phyloP scores from a whole-genome alignment of 768 basidiomycete genomes.

The Trametes elegans region DNA sequence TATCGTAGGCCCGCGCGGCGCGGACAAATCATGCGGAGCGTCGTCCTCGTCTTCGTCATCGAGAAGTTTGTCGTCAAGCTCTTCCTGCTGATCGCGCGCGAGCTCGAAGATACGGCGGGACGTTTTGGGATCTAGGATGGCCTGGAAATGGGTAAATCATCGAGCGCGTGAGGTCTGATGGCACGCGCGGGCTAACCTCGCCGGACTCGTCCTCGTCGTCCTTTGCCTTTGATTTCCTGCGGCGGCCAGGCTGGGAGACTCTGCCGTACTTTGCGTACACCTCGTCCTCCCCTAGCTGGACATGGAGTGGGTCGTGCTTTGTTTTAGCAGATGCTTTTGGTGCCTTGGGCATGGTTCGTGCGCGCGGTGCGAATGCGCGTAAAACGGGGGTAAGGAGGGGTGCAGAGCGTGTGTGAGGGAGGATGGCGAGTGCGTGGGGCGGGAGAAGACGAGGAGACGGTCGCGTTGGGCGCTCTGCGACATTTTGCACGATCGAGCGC shows the following conservation, averaged over 20 bases:
- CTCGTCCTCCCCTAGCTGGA: conserved; percentile 82
- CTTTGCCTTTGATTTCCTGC: conserved; percentile 57
- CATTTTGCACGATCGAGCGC: conserved; percentile 5
- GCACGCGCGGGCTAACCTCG: conserved; percentile 37
- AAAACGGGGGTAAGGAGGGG: conserved; percentile 8
- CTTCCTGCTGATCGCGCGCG: conserved; percentile 90
- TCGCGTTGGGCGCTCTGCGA: conserved; percentile 4
- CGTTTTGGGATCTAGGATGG: conserved; percentile 73
- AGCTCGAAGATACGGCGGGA: conserved; percentile 89
- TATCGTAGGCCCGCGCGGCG: conserved; percentile 29
- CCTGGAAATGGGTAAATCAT: conserved; percentile 37
- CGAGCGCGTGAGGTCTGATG: not conserved
- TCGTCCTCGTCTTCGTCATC: conserved; percentile 47
- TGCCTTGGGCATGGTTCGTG: conserved; percentile 72
- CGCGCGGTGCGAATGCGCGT: conserved; percentile 8
- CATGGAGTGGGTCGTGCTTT: conserved; percentile 84
- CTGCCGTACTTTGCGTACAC: conserved; percentile 73
- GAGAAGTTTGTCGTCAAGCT: conserved; percentile 66
- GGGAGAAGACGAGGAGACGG: no score
- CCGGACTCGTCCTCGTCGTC: conserved; percentile 56
- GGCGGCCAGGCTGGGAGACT: conserved; percentile 71
- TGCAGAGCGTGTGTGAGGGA: not conserved
- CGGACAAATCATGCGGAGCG: conserved; percentile 29
- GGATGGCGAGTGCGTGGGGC: not conserved
- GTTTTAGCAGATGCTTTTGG: conserved; percentile 51